Conservation (phyloP, 2,329 filamentous ascomycete species). For the Dryadomyces sulphureus region DNA sequence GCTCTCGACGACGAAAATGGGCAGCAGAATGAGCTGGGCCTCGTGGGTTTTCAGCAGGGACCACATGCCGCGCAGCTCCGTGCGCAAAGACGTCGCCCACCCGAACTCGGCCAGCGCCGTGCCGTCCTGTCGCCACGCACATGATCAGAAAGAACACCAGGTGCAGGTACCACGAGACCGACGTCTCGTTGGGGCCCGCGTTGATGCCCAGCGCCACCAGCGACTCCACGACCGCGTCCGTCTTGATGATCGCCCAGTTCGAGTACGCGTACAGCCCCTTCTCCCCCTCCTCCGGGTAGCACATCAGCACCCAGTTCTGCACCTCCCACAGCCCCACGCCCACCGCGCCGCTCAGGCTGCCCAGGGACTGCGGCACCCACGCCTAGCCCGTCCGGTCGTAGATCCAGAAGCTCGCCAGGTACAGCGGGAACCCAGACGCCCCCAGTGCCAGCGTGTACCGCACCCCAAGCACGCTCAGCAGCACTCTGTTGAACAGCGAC, state of each 20-base stretch:
- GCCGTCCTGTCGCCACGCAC: not conserved
- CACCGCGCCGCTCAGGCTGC: not conserved
- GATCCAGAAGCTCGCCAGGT: conserved; percentile 1
- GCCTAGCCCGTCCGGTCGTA: not conserved
- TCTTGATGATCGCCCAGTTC: conserved; percentile 2
- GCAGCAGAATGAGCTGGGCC: not conserved
- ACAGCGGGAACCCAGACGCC: conserved; percentile 1
- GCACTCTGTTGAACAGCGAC: not conserved
- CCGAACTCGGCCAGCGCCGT: not conserved
- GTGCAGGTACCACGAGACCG: conserved; percentile 3
- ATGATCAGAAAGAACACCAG: conserved; percentile 3
- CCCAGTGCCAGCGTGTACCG: not conserved
- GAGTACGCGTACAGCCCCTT: conserved; percentile 1
- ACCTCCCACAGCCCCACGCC: not conserved
- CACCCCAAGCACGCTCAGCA: not conserved
- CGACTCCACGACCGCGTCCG: conserved; percentile 1
- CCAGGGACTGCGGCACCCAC: conserved; percentile 1
- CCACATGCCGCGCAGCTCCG: not conserved
- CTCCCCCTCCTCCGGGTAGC: not conserved
- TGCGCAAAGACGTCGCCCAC: not conserved
- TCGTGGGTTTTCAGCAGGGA: not conserved
- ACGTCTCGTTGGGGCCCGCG: not conserved
- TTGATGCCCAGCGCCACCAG: conserved; percentile 2
- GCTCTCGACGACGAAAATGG: conserved; percentile 1
- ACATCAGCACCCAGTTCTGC: conserved; percentile 2